These are phyloP conservation scores for Ustilago lituana DNA, from an alignment of 1,284 basidiomycete species.

Conservation along the genomic window DNA sequence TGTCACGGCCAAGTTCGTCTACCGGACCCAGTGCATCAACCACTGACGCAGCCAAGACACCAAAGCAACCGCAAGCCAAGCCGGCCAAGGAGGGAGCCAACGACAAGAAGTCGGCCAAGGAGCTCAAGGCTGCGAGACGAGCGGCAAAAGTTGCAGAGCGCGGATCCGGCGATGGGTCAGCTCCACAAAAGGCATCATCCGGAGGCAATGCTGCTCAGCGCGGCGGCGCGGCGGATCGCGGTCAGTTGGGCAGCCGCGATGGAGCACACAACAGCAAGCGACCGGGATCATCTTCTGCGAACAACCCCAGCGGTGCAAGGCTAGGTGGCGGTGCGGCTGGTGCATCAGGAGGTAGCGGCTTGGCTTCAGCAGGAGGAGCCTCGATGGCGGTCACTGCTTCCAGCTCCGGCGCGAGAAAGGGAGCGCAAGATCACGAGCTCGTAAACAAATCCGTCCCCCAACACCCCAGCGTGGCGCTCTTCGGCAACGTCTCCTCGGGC, in stretches of 20 bases:
- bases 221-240: slow-evolving; percentile 16
- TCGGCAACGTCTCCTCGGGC: slow-evolving; percentile 59
- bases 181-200: not conserved
- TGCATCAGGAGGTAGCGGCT: slow-evolving; percentile 2
- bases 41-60: slow-evolving; percentile 8
- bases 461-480: slow-evolving; percentile 54
- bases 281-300: slow-evolving; percentile 31
- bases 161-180: slow-evolving; percentile 5
- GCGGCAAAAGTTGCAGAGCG: slow-evolving; percentile 53
- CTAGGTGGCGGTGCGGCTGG: slow-evolving; percentile 9
- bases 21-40: slow-evolving; percentile 22
- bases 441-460: slow-evolving; percentile 23
- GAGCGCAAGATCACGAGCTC: slow-evolving; percentile 17
- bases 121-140: slow-evolving; percentile 56
- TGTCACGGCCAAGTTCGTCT: slow-evolving; percentile 14
- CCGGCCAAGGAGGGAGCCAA: slow-evolving; percentile 19
- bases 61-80: slow-evolving; percentile 11
- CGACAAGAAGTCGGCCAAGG: slow-evolving; percentile 58
- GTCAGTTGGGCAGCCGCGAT: slow-evolving; percentile 20
- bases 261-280: slow-evolving; percentile 12
- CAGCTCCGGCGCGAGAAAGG: slow-evolving; percentile 18
- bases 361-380: slow-evolving; percentile 2
- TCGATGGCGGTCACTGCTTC: slow-evolving; percentile 24
- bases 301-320: slow-evolving; percentile 12
- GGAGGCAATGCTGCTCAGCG: slow-evolving; percentile 8